Evolutionary conservation across 805 yeast species (phyloP).

Genomic region (Teunomyces kruisii): DNA sequence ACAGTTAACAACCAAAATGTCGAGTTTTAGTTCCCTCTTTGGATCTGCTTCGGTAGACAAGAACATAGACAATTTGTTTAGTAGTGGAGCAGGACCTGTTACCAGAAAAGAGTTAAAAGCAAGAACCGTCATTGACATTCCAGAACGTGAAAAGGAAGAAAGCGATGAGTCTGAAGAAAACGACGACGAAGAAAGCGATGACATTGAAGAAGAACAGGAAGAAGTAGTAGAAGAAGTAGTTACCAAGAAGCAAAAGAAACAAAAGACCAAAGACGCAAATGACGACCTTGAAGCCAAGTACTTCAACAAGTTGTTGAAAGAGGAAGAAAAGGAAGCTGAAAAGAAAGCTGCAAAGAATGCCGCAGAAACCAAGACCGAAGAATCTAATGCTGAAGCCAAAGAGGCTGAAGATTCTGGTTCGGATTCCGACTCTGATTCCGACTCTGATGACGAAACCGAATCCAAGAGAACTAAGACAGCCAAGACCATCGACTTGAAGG

Average conservation of each 20-base stretch:
- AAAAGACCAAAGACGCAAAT: slow-evolving; percentile 32
- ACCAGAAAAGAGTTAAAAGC: slow-evolving; percentile 29
- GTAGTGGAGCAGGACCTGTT: slow-evolving; percentile 47
- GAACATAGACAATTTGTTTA: slow-evolving; percentile 31
- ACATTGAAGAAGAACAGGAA: slow-evolving; percentile 16
- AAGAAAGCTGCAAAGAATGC: slow-evolving; percentile 4
- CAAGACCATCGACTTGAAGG: slow-evolving; percentile 57
- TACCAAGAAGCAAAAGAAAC: slow-evolving; percentile 11
- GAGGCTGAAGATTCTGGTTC: slow-evolving; percentile 10
- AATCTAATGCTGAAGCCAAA: slow-evolving; percentile 13
- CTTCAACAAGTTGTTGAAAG: slow-evolving; percentile 47
- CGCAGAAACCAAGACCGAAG: slow-evolving; percentile 17
- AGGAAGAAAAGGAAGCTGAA: slow-evolving; percentile 23
- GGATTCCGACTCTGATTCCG: slow-evolving; percentile 14
- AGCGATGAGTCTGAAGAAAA: slow-evolving; percentile 18
- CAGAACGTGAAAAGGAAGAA: slow-evolving; percentile 12
- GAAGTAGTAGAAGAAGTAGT: slow-evolving; percentile 24
- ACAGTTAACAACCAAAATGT: slow-evolving; percentile 21
- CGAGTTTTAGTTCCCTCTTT: slow-evolving; percentile 35
- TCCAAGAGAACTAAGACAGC: slow-evolving; percentile 31
- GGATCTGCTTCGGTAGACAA: slow-evolving; percentile 29
- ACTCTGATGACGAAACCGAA: slow-evolving; percentile 19
- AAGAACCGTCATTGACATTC: slow-evolving; percentile 32
- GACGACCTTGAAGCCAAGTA: slow-evolving; percentile 58
- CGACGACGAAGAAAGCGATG: slow-evolving; percentile 15